Evolutionary conservation across 345 rosid genomes (phyloP).

Genomic region (Eucalyptus viminalis): DNA sequence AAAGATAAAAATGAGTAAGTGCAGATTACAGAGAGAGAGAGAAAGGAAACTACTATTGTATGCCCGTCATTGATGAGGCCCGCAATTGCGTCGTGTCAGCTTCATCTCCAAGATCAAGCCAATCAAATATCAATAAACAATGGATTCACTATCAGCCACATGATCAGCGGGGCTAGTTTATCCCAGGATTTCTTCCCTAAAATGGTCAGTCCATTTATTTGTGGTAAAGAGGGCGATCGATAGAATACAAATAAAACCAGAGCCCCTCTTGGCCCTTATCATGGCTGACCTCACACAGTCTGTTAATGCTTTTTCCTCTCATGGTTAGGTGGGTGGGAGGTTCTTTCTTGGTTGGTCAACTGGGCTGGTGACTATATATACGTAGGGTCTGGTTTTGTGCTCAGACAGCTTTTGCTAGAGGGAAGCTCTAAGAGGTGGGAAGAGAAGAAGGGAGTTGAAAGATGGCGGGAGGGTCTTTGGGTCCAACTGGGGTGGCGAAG

Average conservation of each 20-base stretch:
- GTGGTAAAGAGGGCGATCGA: neutral
- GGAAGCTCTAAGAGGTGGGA: neutral
- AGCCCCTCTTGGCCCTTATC: neutral
- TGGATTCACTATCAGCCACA: neutral
- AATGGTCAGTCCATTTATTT: neutral
- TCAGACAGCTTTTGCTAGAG: neutral
- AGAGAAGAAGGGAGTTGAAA: neutral
- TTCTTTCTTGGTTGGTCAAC: neutral
- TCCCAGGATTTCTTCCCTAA: neutral
- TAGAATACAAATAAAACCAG: neutral
- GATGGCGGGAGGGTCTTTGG: constrained; percentile 81
- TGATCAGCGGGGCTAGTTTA: neutral
- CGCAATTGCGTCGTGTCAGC: neutral
- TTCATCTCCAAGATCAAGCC: neutral
- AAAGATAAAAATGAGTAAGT: neutral
- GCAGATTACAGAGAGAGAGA: rapidly evolving
- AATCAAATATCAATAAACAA: neutral
- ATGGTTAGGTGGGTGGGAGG: neutral
- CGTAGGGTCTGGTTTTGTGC: neutral
- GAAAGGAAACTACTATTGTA: neutral
- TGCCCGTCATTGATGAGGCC: neutral
- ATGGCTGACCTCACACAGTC: neutral
- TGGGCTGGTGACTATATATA: neutral
- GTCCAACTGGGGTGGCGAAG: constrained; percentile 67
- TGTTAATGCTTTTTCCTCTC: neutral